Percentiles rank a stretch among this genome's conserved stretches.
phyloP scores from a whole-genome alignment of 2,329 filamentous ascomycete species.

The Colletotrichum acutatum region DNA sequence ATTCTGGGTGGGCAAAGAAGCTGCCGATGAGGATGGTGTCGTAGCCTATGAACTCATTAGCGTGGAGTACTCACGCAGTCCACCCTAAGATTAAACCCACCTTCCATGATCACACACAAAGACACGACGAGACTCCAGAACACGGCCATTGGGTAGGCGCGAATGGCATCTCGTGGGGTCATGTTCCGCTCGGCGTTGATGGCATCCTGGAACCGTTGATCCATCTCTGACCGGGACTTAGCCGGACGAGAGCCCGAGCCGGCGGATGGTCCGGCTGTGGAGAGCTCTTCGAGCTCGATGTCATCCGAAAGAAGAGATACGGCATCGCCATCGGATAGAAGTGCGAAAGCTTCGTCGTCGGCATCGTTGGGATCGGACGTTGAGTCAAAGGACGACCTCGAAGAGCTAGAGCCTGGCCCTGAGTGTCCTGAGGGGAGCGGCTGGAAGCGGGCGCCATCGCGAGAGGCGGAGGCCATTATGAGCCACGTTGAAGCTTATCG shows the following conservation, averaged over 20 bases:
- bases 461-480: neutral
- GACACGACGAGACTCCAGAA: conserved; percentile 41
- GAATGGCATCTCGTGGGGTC: conserved; percentile 41
- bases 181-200: conserved; percentile 39
- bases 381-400: neutral
- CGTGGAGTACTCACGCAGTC: too few relatives aligned
- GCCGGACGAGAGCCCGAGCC: neutral
- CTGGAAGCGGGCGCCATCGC: conserved; percentile 3
- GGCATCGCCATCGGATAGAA: neutral
- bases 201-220: neutral
- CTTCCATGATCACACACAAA: conserved; percentile 47
- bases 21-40: conserved; percentile 39
- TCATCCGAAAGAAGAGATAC: neutral
- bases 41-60: conserved; percentile 15
- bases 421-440: neutral
- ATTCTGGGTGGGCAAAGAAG: conserved; percentile 44
- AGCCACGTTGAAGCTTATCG: too few relatives aligned
- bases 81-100: neutral
- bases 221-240: neutral
- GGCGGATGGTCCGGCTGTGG: neutral
- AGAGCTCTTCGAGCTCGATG: neutral
- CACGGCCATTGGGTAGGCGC: conserved; percentile 42
- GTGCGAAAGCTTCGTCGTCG: conserved; percentile 11
- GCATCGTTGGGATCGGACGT: neutral
- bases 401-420: neutral